phyloP scores from a whole-genome alignment of 768 basidiomycete genomes.

The Podaxis sp. region DNA sequence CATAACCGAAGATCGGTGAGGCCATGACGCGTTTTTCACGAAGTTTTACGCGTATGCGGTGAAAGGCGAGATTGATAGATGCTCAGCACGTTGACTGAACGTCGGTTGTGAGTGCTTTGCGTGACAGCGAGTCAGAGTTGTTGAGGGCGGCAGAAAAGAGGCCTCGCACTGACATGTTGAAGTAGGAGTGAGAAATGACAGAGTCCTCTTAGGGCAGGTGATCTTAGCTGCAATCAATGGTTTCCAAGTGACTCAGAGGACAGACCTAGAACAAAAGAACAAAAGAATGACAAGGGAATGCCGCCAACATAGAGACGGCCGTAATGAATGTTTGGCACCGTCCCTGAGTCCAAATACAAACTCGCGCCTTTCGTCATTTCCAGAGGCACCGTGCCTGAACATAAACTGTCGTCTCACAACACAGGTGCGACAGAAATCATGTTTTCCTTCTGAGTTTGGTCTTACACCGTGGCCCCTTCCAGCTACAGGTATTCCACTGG shows the following conservation, averaged over 20 bases:
- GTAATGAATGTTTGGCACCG: neutral
- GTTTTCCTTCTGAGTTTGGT: neutral
- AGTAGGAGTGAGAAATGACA: neutral
- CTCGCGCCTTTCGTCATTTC: neutral
- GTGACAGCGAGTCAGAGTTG: neutral
- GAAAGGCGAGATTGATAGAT: neutral
- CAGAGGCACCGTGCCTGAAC: neutral
- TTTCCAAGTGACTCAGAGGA: neutral
- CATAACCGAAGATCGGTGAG: conserved; percentile 23
- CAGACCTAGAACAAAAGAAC: neutral
- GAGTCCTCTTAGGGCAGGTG: neutral
- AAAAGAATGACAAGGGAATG: neutral
- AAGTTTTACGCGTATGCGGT: neutral
- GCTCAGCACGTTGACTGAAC: neutral
- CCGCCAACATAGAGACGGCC: neutral
- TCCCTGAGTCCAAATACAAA: neutral
- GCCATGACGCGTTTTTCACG: conserved; percentile 13
- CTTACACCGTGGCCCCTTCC: too few relatives aligned
- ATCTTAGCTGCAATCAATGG: neutral
- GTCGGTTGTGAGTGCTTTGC: neutral
- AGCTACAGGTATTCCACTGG: too few relatives aligned
- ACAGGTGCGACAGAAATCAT: neutral
- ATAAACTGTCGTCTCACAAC: neutral
- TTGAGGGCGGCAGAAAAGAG: neutral
- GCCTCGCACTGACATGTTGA: neutral